These are phyloP conservation scores for Russula sp. DNA, from an alignment of 768 basidiomycete species.

Conservation along the genomic window DNA sequence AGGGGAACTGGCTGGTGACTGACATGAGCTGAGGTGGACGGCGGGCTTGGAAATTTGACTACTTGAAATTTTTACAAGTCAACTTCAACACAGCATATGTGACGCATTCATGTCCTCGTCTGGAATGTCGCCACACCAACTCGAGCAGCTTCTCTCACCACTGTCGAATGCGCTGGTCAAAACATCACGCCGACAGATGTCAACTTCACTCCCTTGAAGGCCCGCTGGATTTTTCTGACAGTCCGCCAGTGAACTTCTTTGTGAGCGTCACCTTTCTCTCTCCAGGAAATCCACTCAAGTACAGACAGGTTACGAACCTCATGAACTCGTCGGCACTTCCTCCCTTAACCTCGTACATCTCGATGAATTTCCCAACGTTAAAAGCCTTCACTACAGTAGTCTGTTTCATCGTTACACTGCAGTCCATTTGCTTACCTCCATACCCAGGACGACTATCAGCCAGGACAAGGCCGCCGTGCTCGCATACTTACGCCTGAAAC, in stretches of 20 bases:
- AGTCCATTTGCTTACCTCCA: not conserved
- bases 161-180: too few species aligned
- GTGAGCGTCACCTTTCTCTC: slow-evolving; percentile 35
- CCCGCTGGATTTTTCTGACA: slow-evolving; percentile 64
- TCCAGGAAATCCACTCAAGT: not conserved
- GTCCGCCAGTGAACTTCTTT: slow-evolving; percentile 64
- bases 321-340: slow-evolving; percentile 64
- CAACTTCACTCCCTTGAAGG: slow-evolving; percentile 46
- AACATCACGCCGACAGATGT: too few species aligned
- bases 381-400: slow-evolving; percentile 74
- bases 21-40: too few species aligned
- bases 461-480: slow-evolving; percentile 79
- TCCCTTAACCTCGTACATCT: slow-evolving; percentile 78
- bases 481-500: slow-evolving; percentile 73
- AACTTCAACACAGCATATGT: too few species aligned
- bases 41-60: too few species aligned
- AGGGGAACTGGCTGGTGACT: too few species aligned
- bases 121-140: too few species aligned
- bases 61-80: too few species aligned
- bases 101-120: too few species aligned
- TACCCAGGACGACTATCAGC: slow-evolving; percentile 62
- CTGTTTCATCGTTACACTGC: slow-evolving; percentile 29
- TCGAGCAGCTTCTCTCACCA: too few species aligned
- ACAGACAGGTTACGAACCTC: slow-evolving; percentile 65
- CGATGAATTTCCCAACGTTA: slow-evolving; percentile 65